phyloP scores from a whole-genome alignment of 2,329 filamentous ascomycete genomes.

The Pseudocercospora musae region DNA sequence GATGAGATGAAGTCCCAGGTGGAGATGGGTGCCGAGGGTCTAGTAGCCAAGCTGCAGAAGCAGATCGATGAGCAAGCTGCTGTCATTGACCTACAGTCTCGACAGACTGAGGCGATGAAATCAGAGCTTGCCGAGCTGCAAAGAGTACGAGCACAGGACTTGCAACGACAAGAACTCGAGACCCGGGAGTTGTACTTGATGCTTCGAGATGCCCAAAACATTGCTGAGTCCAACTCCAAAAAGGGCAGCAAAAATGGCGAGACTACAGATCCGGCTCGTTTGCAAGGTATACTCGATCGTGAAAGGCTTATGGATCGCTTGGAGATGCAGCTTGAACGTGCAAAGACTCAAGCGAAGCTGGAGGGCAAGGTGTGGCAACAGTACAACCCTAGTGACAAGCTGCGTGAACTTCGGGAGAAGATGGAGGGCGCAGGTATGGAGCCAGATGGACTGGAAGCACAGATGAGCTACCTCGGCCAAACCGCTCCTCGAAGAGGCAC shows the following conservation, averaged over 20 bases:
- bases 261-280: conserved; percentile 67
- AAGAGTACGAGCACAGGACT: conserved; percentile 79
- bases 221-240: conserved; percentile 82
- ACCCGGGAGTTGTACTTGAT: conserved; percentile 96
- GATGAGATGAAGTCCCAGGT: conserved; percentile 90
- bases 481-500: conserved; percentile 41
- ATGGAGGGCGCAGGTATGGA: conserved; percentile 68
- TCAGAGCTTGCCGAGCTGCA: conserved; percentile 85
- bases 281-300: conserved; percentile 90
- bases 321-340: conserved; percentile 91
- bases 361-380: conserved; percentile 88
- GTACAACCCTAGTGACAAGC: conserved; percentile 81
- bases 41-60: conserved; percentile 88
- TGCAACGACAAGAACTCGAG: conserved; percentile 92
- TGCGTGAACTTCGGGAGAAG: conserved; percentile 86
- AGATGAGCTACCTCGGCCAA: conserved; percentile 64
- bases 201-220: conserved; percentile 94
- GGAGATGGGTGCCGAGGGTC: conserved; percentile 85
- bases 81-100: conserved; percentile 82
- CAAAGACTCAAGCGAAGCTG: conserved; percentile 96
- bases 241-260: conserved; percentile 53
- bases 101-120: conserved; percentile 84
- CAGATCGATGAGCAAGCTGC: conserved; percentile 90
- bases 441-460: conserved; percentile 42
- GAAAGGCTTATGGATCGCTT: conserved; percentile 89